These are phyloP conservation scores for Anaeromyces robustus DNA, from an alignment of 192 early-diverging fungal genomes.

Conservation along the genomic window DNA sequence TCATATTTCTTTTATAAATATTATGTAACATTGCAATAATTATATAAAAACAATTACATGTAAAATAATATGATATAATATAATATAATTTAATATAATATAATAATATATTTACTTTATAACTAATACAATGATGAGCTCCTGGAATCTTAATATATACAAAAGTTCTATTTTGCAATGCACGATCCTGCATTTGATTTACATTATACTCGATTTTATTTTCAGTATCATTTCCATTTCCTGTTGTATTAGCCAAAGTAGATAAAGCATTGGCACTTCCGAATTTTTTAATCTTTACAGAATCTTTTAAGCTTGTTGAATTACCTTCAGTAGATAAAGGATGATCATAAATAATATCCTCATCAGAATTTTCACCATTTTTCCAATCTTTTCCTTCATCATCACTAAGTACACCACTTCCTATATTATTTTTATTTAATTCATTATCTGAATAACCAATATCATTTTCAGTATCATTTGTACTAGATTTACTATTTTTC, in stretches of 20 bases:
- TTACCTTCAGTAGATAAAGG: no score
- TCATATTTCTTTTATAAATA: no score
- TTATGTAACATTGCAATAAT: no score
- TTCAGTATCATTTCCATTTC: neutral
- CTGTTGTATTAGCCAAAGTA: neutral
- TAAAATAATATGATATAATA: no score
- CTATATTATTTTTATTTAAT: neutral
- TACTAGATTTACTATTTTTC: slow-evolving; percentile 19
- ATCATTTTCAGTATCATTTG: neutral
- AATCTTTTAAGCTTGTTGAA: no score
- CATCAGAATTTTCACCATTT: neutral
- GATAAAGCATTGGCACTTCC: neutral
- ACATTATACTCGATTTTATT: slow-evolving; percentile 29
- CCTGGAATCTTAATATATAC: slow-evolving; percentile 79
- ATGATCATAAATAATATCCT: neutral
- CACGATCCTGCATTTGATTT: slow-evolving; percentile 69
- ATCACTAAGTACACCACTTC: neutral
- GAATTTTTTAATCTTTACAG: neutral
- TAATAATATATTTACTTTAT: slow-evolving; percentile 38
- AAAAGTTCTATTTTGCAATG: slow-evolving; percentile 73
- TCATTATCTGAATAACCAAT: neutral
- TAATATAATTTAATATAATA: no score
- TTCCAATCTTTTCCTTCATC: neutral
- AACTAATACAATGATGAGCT: slow-evolving; percentile 65
- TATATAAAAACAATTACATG: no score